Conservation (phyloP, 2,329 filamentous ascomycete genomes). For the Drechslerella coelobrocha region DNA sequence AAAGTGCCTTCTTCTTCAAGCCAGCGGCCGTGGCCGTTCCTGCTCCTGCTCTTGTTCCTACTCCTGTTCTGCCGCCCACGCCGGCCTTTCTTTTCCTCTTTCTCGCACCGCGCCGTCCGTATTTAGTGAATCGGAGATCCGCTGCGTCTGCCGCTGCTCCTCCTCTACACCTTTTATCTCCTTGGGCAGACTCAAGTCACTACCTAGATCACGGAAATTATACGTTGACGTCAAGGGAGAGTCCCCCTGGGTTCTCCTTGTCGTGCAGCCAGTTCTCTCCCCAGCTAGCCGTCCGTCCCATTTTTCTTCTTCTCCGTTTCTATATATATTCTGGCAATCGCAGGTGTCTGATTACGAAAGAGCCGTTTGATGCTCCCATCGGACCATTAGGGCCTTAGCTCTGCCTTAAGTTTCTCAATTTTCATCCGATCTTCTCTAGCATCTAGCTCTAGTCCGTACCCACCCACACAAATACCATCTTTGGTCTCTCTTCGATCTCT, state of each 20-base stretch:
- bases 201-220: conserved; percentile 16
- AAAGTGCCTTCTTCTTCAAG: not conserved
- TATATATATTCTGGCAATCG: conserved; percentile 26
- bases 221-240: conserved; percentile 40
- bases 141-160: not conserved
- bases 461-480: not conserved
- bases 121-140: conserved; percentile 10
- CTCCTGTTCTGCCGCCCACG: not conserved
- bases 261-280: not conserved
- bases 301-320: conserved; percentile 5
- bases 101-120: not conserved
- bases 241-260: conserved; percentile 24
- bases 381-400: conserved; percentile 18
- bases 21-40: not conserved
- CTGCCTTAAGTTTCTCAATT: conserved; percentile 4
- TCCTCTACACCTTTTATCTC: conserved; percentile 1
- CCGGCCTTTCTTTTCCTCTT: not conserved
- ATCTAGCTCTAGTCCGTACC: not conserved
- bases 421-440: not conserved
- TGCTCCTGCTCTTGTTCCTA: not conserved
- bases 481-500: not conserved
- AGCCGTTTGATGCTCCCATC: conserved; percentile 26
- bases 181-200: not conserved
- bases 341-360: conserved; percentile 6
- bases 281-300: not conserved